Evolutionary conservation across 176 grass and related monocot genomes (phyloP), one percentile per base, ranked within the genome.

Genomic region (Musa schizocarpa): DNA sequence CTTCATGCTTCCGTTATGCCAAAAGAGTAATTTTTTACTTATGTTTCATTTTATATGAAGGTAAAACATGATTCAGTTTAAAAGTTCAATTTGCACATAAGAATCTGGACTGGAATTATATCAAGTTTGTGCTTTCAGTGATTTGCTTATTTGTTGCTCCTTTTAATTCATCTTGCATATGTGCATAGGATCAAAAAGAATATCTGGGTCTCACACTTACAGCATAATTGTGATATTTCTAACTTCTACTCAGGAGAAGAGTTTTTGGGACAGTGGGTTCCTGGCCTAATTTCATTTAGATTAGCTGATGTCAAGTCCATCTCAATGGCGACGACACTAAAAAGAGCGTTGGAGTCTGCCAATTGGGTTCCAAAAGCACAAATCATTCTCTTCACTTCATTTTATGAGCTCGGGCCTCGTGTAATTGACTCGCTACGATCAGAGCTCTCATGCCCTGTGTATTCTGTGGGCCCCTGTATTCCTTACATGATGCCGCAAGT

Each of bases 351-450:
- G 75, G 23, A 29, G 25, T 51, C 56, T 58, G 34, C 78, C 19
- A 11, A 24, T 52, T 72, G 69, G 57, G 13, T 81, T 54, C 62
- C 57, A 27, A 83, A 83, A 81, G 78, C 81, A 50, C 83, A 78
- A 63, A 73, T 52, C 51, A 49, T 89, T 63, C 68, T 89, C 54
- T 89, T 89, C 77, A 78, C 73, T 50, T 86, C 88, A 6, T 90
- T 79, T 17, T 84, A 90, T 29, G 88, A 86, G 74, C 68, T 90
- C 2, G 81, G 84, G 63, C 65, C 81, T 1, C 10, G 55, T 8
- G 48, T 74, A 13, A 29, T 86, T 5, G 81, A 84, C 63, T 70
- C 71, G 14, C 21, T 90, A 65, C 53, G 58, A 69, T 52, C 74
- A 77, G 77, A 83, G 72, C 14, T 81, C n/a, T 17, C 80, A 9